Conservation (phyloP, 805 yeast species). For the Tetrapisispora taiwanensis region DNA sequence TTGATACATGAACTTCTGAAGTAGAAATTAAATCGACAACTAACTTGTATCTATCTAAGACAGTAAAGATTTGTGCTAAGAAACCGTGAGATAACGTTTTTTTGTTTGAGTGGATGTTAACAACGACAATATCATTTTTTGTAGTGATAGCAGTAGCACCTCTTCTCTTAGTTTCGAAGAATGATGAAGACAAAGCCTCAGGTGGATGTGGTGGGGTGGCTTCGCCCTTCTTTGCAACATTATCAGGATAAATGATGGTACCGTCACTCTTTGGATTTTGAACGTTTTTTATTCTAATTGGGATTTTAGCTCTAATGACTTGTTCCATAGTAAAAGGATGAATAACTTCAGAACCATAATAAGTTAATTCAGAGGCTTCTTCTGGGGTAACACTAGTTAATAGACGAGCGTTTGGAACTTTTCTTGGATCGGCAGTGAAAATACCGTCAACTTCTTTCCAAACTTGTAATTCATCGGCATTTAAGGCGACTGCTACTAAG, state of each 20-base stretch:
- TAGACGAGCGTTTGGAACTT: constrained; percentile 81
- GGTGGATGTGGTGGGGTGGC: constrained; percentile 95
- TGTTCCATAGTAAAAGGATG: constrained; percentile 99
- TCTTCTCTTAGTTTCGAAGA: constrained; percentile 40
- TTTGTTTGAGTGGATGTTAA: constrained; percentile 89
- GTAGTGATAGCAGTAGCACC: constrained; percentile 95
- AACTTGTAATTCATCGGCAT: constrained; percentile 89
- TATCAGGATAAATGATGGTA: constrained; percentile 88
- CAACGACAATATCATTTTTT: constrained; percentile 81
- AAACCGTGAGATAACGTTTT: constrained; percentile 91
- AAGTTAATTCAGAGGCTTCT: constrained; percentile 96
- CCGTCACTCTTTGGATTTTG: constrained; percentile 90
- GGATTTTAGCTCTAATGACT: constrained; percentile 90
- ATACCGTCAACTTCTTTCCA: constrained; percentile 99
- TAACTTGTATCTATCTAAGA: constrained; percentile 69
- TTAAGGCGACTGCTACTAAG: constrained; percentile 81
- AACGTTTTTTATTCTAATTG: constrained; percentile 93
- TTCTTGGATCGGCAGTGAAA: constrained; percentile 96
- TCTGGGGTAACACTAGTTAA: constrained; percentile 89
- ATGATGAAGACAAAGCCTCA: constrained; percentile 42
- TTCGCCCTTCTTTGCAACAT: constrained; percentile 75
- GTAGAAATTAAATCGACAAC: constrained; percentile 96
- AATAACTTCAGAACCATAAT: constrained; percentile 95
- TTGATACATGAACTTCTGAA: constrained; percentile 94
- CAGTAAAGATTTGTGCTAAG: constrained; percentile 79